Evolutionary conservation across 257 asterid genomes (phyloP), one percentile per base, ranked within the genome.

Genomic region (Orobanche coerulescens): DNA sequence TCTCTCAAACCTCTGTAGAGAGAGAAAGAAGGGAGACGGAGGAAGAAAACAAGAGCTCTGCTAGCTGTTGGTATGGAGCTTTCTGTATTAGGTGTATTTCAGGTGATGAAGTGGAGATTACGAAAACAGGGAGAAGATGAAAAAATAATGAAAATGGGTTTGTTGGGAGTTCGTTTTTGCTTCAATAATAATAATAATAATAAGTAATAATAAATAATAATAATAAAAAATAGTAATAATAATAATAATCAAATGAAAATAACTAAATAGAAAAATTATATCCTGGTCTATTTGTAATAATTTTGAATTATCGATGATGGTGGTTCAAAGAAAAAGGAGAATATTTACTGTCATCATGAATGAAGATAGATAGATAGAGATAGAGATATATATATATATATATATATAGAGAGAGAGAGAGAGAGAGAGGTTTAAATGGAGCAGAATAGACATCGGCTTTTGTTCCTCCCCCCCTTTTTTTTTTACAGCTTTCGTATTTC

Each of bases 101-200:
- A 63, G 65, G 69, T 71, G 80, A 71, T 71, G 80, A 71, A 80
- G 82, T 84, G 16, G 62, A 64, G 71, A 77, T 52, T 26, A 83
- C 78, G 94, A 64, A 68, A n/a, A 84, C 59, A 67, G 63, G 70
- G 68, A n/a, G 51, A 60, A 24, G 15, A 52, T 3, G 48, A 5
- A 47, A 44, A 64, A 47, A 56, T 56, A 71, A 58, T 37, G 76
- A 6, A 31, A 61, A 6, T 48, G 67, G 73, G 51, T 66, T 78
- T 54, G 94, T 70, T 84, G 81, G 51, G 52, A 49, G 68, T 70
- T 79, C 73, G 83, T 71, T 81, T 77, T 82, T 36, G 73, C 82
- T 80, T 81, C 66, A 55, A 70, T 30, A 66, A 39, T 15, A 65
- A 61, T 51, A 42, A 4, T 13, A 42, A 13, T 13, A 42, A 42